Base-by-base conservation (phyloP, 345 rosid genomes). In the Psidium guajava region DNA sequence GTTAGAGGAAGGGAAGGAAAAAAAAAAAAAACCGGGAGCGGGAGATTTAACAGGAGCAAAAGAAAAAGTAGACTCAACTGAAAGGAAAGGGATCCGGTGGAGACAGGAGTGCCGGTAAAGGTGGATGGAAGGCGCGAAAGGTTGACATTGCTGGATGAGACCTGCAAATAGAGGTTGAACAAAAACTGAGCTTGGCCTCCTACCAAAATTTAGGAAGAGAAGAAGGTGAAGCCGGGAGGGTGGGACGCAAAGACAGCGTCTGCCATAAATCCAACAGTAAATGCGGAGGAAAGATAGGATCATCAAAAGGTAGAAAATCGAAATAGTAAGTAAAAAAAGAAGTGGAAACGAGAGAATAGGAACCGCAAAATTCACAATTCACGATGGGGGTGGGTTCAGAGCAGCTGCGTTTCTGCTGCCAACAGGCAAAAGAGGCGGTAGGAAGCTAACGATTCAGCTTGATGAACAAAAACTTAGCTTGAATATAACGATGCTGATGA, bases 61-160 rank as follows among this genome's bases (percentile, higher is more conserved):
- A 53, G 83, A 5, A 49, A 54, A 51, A 83, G 15, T 14, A n/a
- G 50, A 92, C 94, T 89, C 91, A 94, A 96, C 98, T 90, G 95
- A 74, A 91, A 86, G 73, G 96, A 90, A 69, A 89, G 89, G 83
- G 95, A 87, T 51, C 84, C 82, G 11, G 92, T 84, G 55, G 91
- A 58, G 86, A 93, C 53, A 15, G 95, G 89, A 87, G 91, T 64
- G 40, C 95, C 95, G 55, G 89, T 89, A 86, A 90, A 83, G 86
- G 87, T 87, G 53, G 92, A 89, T 21, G 40, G 85, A 32, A 86
- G 75, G 84, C 84, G 86, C 6, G 86, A 69, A 85, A 92, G 86
- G 85, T 47, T 86, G n/a, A 90, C 80, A 81, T 87, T 90, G 36
- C 56, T 85, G 86, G 85, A 86, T 86, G 86, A 82, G 25, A 51